Evolutionary conservation across 1,139 yeast species (phyloP).

Genomic region (Taphrina betulina): DNA sequence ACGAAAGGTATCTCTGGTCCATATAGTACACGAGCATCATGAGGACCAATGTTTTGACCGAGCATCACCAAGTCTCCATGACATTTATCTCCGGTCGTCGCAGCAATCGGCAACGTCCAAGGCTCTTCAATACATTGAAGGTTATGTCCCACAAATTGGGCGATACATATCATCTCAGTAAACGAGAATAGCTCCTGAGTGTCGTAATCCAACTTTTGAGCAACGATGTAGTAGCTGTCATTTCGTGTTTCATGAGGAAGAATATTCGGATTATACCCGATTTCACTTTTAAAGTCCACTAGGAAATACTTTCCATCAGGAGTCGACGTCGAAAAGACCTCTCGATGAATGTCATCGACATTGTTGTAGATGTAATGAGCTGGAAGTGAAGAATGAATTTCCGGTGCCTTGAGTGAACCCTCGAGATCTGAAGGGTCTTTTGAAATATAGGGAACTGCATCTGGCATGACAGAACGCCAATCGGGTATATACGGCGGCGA

Average conservation of each 20-base stretch:
- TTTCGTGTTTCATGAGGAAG: slow-evolving; percentile 19
- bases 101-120: background rate
- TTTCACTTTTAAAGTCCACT: background rate
- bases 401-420: background rate
- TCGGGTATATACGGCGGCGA: background rate
- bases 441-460: background rate
- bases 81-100: background rate
- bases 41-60: slow-evolving; percentile 13
- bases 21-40: slow-evolving; percentile 24
- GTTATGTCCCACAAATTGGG: slow-evolving; percentile 1
- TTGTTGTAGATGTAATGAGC: slow-evolving; percentile 17
- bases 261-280: slow-evolving; percentile 24
- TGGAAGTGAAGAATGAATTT: background rate
- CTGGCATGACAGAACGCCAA: background rate
- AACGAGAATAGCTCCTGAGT: slow-evolving; percentile 7
- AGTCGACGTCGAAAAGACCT: slow-evolving; percentile 5
- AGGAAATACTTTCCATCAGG: slow-evolving; percentile 7
- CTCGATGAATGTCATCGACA: background rate
- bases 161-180: slow-evolving; percentile 9
- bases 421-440: background rate
- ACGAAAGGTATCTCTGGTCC: slow-evolving; percentile 5
- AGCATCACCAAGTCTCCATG: background rate
- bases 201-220: slow-evolving; percentile 15
- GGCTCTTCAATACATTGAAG: slow-evolving; percentile 8
- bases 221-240: slow-evolving; percentile 13